Evolutionary conservation across 495 filamentous ascomycete genomes (phyloP), one percentile per base, ranked within the genome.

Genomic region (Penicillium taxi): DNA sequence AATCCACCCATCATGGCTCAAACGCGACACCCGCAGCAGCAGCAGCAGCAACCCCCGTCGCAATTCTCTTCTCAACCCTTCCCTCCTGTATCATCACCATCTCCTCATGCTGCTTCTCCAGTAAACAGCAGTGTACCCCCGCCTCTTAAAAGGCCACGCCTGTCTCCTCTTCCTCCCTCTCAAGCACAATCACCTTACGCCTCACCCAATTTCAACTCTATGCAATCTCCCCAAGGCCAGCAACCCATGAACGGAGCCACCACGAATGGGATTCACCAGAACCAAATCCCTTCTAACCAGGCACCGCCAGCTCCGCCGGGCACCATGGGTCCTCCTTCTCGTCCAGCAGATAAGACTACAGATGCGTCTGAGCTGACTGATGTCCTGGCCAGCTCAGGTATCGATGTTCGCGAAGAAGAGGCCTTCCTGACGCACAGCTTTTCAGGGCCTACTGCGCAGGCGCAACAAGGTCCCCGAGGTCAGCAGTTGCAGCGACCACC

Each of bases 371-470:
- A 85, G 37, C 66, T 86, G 32, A 80, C 74, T 31, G 88, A 95
- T 67, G 79, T 87, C 30, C 53, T 94, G 39, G 73, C 75, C 19
- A 80, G 76, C 21, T 82, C 86, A 15, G 87, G 85, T 32, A 81
- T 95, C 39, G 83, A 94, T 66, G 64, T 94, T 1, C 75, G 75
- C 34, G 86, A 82, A 52, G 88, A 95, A 53, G 85, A 90, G 44
- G 80, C 82, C 26, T 78, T 69, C 40, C 59, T 89, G 37, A 73
- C 79, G 14, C 71, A 73, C 39, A 67, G 70, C 29, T 80, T 77
- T 65, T 70, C 65, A 48, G 72, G 56, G 52, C 70, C 44, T 18
- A 61, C 47, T 46, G 56, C 45, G 38, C 62, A 58, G 53, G 59
- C 44, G 47, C 72, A 67, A 41, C 57, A 55, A 52, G 51, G 56